phyloP scores from a whole-genome alignment of 441 rosid genomes.

The Populus hybrid region DNA sequence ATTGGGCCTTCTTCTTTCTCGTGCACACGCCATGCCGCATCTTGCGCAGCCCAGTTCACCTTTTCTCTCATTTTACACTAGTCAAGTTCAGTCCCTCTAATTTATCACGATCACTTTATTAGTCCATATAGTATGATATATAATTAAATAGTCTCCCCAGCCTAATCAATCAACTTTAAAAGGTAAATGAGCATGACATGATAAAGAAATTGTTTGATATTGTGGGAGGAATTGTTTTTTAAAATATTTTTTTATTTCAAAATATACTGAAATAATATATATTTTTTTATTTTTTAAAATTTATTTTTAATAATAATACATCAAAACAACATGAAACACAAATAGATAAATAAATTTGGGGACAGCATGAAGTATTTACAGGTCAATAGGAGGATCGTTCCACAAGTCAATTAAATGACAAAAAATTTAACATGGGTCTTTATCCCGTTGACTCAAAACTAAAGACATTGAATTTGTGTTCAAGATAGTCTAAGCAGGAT shows the following conservation, averaged over 20 bases:
- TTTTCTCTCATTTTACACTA: background rate
- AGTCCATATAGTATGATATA: background rate
- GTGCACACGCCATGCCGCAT: no score
- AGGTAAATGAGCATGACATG: background rate
- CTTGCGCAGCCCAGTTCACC: no score
- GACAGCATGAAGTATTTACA: no score
- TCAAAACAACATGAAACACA: no score
- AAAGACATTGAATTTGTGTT: background rate
- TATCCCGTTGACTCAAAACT: background rate
- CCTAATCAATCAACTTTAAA: background rate
- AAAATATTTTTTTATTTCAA: no score
- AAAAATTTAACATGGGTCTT: background rate
- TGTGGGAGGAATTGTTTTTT: fast-evolving
- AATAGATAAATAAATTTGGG: no score
- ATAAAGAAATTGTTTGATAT: no score
- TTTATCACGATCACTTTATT: background rate
- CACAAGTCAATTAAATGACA: background rate
- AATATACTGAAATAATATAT: no score
- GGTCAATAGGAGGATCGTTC: background rate
- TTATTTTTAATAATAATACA: no score
- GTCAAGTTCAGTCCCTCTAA: background rate
- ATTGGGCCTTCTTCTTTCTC: no score
- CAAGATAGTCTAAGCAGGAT: background rate
- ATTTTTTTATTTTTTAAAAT: no score
- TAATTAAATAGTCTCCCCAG: background rate